Percentiles rank a stretch among this genome's conserved stretches.
phyloP scores from a whole-genome alignment of 257 asterid species.

The Linderniella brevidens region DNA sequence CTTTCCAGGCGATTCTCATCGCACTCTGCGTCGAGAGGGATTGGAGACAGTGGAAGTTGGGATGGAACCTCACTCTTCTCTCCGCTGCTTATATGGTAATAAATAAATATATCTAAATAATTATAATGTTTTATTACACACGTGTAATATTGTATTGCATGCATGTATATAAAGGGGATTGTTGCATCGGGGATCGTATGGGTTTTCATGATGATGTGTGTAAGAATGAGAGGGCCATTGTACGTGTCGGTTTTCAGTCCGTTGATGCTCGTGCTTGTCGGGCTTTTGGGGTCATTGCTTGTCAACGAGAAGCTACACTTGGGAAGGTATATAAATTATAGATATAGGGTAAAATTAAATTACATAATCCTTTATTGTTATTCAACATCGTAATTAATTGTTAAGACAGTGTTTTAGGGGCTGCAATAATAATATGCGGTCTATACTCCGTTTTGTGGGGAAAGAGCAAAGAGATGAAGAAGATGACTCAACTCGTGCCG shows the following conservation, averaged over 20 bases:
- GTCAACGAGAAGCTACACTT: constrained; percentile 38
- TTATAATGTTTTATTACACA: too few species aligned
- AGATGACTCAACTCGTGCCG: constrained; percentile 12
- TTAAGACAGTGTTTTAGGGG: constrained; percentile 38
- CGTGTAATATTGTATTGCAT: too few species aligned
- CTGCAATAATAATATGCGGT: constrained; percentile 27
- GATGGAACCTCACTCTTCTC: constrained; percentile 42
- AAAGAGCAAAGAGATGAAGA: constrained; percentile 35
- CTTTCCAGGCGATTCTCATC: constrained; percentile 29
- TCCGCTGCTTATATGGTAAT: constrained; percentile 31
- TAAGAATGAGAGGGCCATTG: constrained; percentile 56
- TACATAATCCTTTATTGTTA: too few species aligned
- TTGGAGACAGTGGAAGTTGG: constrained; percentile 51
- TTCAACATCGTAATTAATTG: not conserved
- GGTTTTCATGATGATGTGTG: constrained; percentile 26
- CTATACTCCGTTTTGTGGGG: constrained; percentile 60
- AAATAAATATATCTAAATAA: too few species aligned
- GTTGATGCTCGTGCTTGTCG: constrained; percentile 45
- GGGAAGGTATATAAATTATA: constrained; percentile 31
- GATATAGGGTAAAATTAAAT: too few species aligned
- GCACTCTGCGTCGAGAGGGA: constrained; percentile 37
- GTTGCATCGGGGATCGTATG: constrained; percentile 36
- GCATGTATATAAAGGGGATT: constrained; percentile 33
- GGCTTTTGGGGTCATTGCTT: constrained; percentile 35
- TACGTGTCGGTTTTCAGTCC: constrained; percentile 62